Conservation (phyloP, 2,329 filamentous ascomycete species). For the Ascochyta rabiei region DNA sequence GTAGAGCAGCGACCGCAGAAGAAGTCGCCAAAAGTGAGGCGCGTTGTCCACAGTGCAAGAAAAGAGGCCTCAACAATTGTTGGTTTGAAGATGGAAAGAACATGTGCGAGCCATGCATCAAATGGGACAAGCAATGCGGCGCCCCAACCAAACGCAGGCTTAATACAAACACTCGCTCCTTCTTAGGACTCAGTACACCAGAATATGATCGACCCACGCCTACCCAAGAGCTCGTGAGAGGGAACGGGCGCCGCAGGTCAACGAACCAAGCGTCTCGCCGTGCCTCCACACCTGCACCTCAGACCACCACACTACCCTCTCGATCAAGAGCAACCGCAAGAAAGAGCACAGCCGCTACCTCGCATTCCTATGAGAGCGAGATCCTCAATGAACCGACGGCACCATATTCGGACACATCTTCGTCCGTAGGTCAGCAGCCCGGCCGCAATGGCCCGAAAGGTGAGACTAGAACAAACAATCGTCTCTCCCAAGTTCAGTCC, state of each 20-base stretch:
- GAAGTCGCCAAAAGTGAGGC: constrained; percentile 17
- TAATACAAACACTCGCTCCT: background rate
- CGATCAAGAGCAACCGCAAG: background rate
- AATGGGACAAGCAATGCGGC: constrained; percentile 3
- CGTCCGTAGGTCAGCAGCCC: background rate
- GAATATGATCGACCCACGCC: background rate
- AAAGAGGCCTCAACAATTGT: constrained; percentile 20
- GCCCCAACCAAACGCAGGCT: background rate
- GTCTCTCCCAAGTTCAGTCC: background rate
- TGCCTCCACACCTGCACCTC: background rate
- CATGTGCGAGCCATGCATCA: constrained; percentile 18
- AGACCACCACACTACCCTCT: background rate
- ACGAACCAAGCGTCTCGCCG: background rate
- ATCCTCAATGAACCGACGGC: background rate
- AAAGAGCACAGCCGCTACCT: background rate
- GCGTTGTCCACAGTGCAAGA: constrained; percentile 23
- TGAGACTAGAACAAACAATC: background rate
- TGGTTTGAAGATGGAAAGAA: constrained; percentile 4
- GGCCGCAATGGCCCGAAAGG: background rate
- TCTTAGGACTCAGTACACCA: background rate
- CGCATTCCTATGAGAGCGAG: background rate
- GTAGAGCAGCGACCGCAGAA: constrained; percentile 16
- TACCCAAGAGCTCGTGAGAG: too few relatives aligned
- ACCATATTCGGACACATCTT: background rate
- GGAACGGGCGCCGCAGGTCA: too few relatives aligned